Percentiles rank a stretch among this genome's conserved stretches.
These are phyloP conservation scores for Wolfiporia cocos DNA, from an alignment of 1,284 basidiomycete species.

Conservation along the genomic window DNA sequence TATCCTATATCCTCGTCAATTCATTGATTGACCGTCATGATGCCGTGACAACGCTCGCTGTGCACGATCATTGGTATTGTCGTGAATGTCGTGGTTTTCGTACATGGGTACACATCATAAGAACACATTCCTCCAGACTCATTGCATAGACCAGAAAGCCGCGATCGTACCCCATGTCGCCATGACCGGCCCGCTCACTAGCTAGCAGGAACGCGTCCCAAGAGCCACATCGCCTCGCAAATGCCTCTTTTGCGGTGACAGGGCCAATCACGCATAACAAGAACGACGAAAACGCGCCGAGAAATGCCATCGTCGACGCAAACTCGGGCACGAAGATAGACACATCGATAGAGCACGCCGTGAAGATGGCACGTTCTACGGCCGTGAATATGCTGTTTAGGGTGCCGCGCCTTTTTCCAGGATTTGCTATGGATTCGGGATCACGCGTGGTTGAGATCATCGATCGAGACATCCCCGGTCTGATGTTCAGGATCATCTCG, in stretches of 20 bases:
- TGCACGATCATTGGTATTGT: not conserved
- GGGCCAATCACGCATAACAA: conserved; percentile 81
- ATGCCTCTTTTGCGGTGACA: conserved; percentile 55
- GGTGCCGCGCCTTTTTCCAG: conserved; percentile 16
- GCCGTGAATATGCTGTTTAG: conserved; percentile 43
- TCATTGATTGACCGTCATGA: not conserved
- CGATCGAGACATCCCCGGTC: conserved; percentile 26
- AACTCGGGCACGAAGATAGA: conserved; percentile 85
- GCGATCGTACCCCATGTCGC: conserved; percentile 76
- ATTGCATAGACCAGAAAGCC: conserved; percentile 40
- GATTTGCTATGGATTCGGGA: conserved; percentile 3
- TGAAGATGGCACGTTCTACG: conserved; percentile 56
- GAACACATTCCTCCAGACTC: not conserved
- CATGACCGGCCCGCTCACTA: conserved; percentile 58
- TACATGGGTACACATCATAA: not conserved
- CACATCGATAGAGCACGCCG: conserved; percentile 55
- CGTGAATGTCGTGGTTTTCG: no score
- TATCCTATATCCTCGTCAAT: no score
- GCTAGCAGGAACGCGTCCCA: conserved; percentile 55
- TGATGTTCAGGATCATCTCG: conserved; percentile 70
- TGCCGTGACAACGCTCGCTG: not conserved
- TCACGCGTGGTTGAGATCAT: conserved; percentile 27
- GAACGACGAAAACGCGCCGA: conserved; percentile 86
- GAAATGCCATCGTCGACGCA: conserved; percentile 84
- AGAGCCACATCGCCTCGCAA: conserved; percentile 39